Evolutionary conservation across 2,329 filamentous ascomycete species (phyloP), one percentile per base, ranked within the genome.

Genomic region (Paradendryphiella salina): DNA sequence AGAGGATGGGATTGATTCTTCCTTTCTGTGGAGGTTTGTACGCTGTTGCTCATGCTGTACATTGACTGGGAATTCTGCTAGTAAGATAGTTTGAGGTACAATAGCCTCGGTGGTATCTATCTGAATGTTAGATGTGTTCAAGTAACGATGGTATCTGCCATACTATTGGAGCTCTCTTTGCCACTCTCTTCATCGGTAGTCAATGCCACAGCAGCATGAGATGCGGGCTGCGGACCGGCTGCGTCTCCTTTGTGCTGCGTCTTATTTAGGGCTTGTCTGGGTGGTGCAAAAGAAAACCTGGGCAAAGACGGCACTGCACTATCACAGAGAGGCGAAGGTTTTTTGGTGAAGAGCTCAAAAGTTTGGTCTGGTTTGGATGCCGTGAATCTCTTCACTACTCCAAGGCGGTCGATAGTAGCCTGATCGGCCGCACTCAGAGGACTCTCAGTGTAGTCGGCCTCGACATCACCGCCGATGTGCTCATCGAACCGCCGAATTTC

Each of bases 381-480:
- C 9, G 40, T 43, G 0, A 39, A 18, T 10, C 34, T 46, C 18
- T 52, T 54, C 7, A 18, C 36, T 15, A 43, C 38, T 23, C 21
- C 34, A 23, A 35, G 42, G 15, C 46, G 44, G n/a, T 51, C 28
- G 9, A 60, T 20, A 5, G 54, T 2, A 3, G 41, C 54, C 5
- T 17, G 33, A 14, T 36, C 33, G 2, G 38, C 35, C 3, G 54
- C 52, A 37, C 52, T 58, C 10, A 50, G 32, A 14, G 23, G 20
- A 1, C 8, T 5, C 0, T 50, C 38, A 18, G 21, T 13, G 15
- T 15, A 31, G 8, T 51, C 32, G 3, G 42, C 34, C 15, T 45
- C 38, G 7, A 38, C 28, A 11, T 47, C 32, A 18, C 35, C 21
- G 2, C 42, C 40, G 11, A 10, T 13, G 20, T n/a, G 9, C n/a